These are phyloP conservation scores for Coix lacrymajobi DNA, from an alignment of 176 grass and related monocot species.

Conservation along the genomic window DNA sequence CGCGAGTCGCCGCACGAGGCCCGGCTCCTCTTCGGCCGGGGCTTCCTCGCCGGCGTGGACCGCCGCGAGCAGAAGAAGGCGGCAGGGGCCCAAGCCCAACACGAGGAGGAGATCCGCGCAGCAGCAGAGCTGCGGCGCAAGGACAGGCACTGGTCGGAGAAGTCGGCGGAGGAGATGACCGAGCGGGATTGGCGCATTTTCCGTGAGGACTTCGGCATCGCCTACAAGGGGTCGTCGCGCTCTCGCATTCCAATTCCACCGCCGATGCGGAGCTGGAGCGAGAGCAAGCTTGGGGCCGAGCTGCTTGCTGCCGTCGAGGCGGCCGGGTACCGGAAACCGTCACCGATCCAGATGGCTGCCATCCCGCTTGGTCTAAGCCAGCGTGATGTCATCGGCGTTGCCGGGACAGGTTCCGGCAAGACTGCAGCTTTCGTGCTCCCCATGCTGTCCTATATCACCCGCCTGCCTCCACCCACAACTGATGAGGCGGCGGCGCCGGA, in stretches of 20 bases:
- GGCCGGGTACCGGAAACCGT: constrained; percentile 66
- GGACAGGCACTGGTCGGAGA: constrained; percentile 91
- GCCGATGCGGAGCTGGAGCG: constrained; percentile 75
- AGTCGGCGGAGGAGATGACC: constrained; percentile 73
- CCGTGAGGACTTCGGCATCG: constrained; percentile 86
- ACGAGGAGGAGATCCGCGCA: constrained; percentile 79
- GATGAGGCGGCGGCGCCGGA: constrained; percentile 66
- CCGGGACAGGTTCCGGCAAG: constrained; percentile 88
- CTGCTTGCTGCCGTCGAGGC: constrained; percentile 75
- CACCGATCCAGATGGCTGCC: constrained; percentile 90
- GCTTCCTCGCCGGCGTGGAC: constrained; percentile 81
- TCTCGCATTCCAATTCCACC: too few species aligned
- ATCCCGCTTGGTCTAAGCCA: constrained; percentile 90
- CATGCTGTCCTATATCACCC: constrained; percentile 88
- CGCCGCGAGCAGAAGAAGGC: constrained; percentile 94
- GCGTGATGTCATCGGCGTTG: constrained; percentile 95
- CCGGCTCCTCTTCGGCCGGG: constrained; percentile 79
- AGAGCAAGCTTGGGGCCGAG: constrained; percentile 77
- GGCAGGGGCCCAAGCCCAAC: constrained; percentile 39
- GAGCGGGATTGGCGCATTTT: constrained; percentile 96
- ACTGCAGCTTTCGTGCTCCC: constrained; percentile 94
- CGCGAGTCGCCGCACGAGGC: constrained; percentile 75
- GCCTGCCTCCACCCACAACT: constrained; percentile 68
- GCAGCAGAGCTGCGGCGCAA: constrained; percentile 72
- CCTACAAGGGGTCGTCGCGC: constrained; percentile 86